These are phyloP conservation scores for Syzygium jambos DNA, from an alignment of 345 rosid genomes.

Conservation along the genomic window DNA sequence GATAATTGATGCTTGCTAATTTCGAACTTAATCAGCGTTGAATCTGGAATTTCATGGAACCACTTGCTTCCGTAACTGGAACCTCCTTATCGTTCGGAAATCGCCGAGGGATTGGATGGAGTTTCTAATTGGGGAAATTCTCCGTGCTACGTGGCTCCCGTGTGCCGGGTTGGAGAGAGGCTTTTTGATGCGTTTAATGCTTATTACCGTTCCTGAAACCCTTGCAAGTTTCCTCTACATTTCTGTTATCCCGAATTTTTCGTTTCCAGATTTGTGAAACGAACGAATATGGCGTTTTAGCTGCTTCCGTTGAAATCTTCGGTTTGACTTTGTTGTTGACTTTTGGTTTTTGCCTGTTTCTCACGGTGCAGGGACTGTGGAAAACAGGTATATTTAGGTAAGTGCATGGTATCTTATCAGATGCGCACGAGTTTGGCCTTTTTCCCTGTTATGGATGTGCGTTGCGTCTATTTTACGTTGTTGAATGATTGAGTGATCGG, in stretches of 20 bases:
- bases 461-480: background rate
- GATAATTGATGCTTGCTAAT: background rate
- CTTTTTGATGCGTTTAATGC: background rate
- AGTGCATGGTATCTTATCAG: conserved; percentile 5
- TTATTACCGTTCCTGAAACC: background rate
- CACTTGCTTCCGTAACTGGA: background rate
- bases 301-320: background rate
- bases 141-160: background rate
- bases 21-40: conserved; percentile 1
- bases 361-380: conserved; percentile 81
- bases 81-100: background rate
- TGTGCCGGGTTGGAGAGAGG: background rate
- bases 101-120: background rate
- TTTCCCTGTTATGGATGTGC: background rate
- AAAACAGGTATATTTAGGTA: conserved; percentile 94
- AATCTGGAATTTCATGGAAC: background rate
- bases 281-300: background rate
- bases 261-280: background rate
- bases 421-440: background rate
- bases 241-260: background rate
- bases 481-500: background rate
- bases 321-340: background rate
- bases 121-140: background rate
- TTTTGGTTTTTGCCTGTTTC: background rate
- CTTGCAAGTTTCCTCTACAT: background rate